Evolutionary conservation across 148 eudicot species (phyloP).

Genomic region (Chenopodium suecicum): DNA sequence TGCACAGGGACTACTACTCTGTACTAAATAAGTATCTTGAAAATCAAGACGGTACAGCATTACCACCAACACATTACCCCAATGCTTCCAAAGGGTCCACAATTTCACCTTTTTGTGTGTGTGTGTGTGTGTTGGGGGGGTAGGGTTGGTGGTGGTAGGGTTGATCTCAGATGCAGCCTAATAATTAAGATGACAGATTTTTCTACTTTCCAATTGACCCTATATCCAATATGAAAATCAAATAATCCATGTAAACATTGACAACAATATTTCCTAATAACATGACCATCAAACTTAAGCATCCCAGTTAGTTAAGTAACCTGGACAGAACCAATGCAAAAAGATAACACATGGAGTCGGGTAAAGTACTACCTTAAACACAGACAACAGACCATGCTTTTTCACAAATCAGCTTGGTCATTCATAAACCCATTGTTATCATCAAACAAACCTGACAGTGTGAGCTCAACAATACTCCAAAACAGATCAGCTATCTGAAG

Average conservation of each 20-base stretch:
- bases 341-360: not conserved
- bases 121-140: no score
- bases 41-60: no score
- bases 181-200: not conserved
- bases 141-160: not conserved
- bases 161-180: no score
- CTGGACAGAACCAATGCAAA: not conserved
- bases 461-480: not conserved
- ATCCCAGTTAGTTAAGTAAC: not conserved
- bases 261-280: not conserved
- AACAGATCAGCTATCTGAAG: not conserved
- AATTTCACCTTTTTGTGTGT: not conserved
- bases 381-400: not conserved
- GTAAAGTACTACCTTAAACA: not conserved
- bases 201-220: not conserved
- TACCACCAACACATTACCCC: not conserved
- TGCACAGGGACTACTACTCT: no score
- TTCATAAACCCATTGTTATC: not conserved
- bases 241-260: not conserved
- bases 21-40: no score
- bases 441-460: not conserved
- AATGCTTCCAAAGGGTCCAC: not conserved
- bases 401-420: not conserved
- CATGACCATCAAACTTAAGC: not conserved
- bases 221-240: not conserved